Conservation (phyloP, 2,329 filamentous ascomycete species). For the Fusarium siculi region DNA sequence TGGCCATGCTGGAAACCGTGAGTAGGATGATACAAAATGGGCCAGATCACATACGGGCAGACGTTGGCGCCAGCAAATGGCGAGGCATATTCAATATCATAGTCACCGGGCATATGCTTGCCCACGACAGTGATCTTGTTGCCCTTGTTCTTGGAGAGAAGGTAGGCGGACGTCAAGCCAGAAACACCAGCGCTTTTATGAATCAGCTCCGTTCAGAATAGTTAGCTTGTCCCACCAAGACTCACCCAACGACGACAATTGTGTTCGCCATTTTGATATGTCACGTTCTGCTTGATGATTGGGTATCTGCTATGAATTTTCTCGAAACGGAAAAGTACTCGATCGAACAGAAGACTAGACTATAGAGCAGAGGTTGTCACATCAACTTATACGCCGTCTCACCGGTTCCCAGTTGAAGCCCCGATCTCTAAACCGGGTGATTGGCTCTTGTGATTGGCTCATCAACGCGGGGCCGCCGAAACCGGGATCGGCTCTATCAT, state of each 20-base stretch:
- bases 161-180: slow-evolving; percentile 62
- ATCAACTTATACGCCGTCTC: slow-evolving; percentile 13
- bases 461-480: slow-evolving; percentile 13
- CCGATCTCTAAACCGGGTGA: slow-evolving; percentile 13
- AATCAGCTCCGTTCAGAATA: not conserved
- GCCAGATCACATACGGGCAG: slow-evolving; percentile 68
- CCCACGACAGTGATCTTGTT: slow-evolving; percentile 75
- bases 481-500: not conserved
- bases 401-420: slow-evolving; percentile 28
- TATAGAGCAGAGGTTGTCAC: slow-evolving; percentile 1
- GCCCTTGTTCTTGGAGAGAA: slow-evolving; percentile 57
- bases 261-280: slow-evolving; percentile 44
- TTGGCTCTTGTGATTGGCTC: slow-evolving; percentile 22
- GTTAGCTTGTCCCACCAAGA: not conserved
- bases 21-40: not conserved
- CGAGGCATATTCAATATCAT: slow-evolving; percentile 89
- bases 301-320: not conserved
- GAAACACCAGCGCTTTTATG: slow-evolving; percentile 58
- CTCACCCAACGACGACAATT: slow-evolving; percentile 51
- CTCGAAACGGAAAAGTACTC: not conserved
- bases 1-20: slow-evolving; percentile 55
- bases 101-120: slow-evolving; percentile 94
- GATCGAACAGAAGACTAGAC: not conserved
- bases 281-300: not conserved
- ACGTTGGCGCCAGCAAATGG: slow-evolving; percentile 90